These are phyloP conservation scores for Claviceps africana DNA, from an alignment of 2,329 filamentous ascomycete genomes.

Conservation along the genomic window DNA sequence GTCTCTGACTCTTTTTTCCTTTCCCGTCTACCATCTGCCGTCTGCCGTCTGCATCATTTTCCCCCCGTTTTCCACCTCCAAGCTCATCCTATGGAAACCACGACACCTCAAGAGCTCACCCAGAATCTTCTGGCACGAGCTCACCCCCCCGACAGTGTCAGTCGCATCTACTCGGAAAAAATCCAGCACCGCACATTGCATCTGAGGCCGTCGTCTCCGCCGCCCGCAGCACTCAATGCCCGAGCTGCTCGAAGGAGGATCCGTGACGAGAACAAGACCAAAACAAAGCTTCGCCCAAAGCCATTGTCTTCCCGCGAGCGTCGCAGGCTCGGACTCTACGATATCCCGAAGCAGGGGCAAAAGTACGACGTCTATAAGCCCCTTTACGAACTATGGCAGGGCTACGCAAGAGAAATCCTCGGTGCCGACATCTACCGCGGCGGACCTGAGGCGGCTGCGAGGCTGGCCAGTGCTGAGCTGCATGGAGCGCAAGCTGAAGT, in stretches of 20 bases:
- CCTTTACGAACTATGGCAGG: conserved; percentile 65
- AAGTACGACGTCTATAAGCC: conserved; percentile 62
- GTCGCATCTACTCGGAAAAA: conserved; percentile 65
- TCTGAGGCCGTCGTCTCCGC: conserved; percentile 61
- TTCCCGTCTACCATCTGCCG: not conserved
- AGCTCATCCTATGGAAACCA: conserved; percentile 18
- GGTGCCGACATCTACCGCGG: conserved; percentile 44
- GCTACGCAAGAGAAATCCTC: conserved; percentile 73
- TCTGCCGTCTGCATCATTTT: not conserved
- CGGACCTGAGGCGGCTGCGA: conserved; percentile 48
- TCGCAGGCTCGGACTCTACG: conserved; percentile 56
- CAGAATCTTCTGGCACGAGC: conserved; percentile 60
- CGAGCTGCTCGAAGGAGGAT: conserved; percentile 42
- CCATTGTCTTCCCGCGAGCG: conserved; percentile 73
- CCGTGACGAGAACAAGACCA: conserved; percentile 30
- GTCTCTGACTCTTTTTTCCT: not conserved
- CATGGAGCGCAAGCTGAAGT: conserved; percentile 79
- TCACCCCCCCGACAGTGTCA: conserved; percentile 59
- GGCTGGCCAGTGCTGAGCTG: conserved; percentile 75
- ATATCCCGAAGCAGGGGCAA: conserved; percentile 51
- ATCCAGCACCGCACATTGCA: conserved; percentile 70
- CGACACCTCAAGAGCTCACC: conserved; percentile 28
- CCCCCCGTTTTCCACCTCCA: not conserved
- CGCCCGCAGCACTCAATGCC: conserved; percentile 36
- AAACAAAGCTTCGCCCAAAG: conserved; percentile 37